phyloP scores from a whole-genome alignment of 2,329 filamentous ascomycete species.

The Phaeoacremonium minimum region DNA sequence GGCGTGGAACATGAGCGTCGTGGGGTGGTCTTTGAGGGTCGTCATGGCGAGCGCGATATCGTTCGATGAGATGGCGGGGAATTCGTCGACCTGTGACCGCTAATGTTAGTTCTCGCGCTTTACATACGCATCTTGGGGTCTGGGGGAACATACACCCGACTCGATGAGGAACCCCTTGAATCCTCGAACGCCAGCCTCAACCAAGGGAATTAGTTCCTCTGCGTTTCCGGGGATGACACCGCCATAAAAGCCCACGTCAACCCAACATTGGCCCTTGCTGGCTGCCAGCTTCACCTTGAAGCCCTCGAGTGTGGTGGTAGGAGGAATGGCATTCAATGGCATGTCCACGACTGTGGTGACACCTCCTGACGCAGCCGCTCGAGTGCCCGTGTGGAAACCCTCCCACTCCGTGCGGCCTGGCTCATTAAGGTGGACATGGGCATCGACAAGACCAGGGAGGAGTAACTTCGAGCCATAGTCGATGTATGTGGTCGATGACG shows the following conservation, averaged over 20 bases:
- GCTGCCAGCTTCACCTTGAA: constrained; percentile 83
- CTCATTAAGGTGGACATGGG: constrained; percentile 96
- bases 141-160: constrained; percentile 69
- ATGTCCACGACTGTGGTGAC: constrained; percentile 97
- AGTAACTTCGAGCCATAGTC: constrained; percentile 84
- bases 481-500: constrained; percentile 66
- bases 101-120: too few relatives aligned
- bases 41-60: constrained; percentile 80
- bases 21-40: constrained; percentile 74
- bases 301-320: constrained; percentile 82
- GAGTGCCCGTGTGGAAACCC: constrained; percentile 91
- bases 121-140: too few relatives aligned
- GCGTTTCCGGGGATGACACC: constrained; percentile 90
- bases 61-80: constrained; percentile 77
- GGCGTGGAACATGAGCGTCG: constrained; percentile 97
- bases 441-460: constrained; percentile 88
- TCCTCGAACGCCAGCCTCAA: constrained; percentile 81
- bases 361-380: constrained; percentile 89
- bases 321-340: constrained; percentile 95
- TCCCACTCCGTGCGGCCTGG: constrained; percentile 98
- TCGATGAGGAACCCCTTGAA: constrained; percentile 99
- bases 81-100: constrained; percentile 74
- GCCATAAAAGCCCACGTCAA: constrained; percentile 98
- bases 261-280: constrained; percentile 86
- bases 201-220: constrained; percentile 70